Base-by-base conservation (phyloP, 1,284 basidiomycete genomes). In the Porodaedalea pini region DNA sequence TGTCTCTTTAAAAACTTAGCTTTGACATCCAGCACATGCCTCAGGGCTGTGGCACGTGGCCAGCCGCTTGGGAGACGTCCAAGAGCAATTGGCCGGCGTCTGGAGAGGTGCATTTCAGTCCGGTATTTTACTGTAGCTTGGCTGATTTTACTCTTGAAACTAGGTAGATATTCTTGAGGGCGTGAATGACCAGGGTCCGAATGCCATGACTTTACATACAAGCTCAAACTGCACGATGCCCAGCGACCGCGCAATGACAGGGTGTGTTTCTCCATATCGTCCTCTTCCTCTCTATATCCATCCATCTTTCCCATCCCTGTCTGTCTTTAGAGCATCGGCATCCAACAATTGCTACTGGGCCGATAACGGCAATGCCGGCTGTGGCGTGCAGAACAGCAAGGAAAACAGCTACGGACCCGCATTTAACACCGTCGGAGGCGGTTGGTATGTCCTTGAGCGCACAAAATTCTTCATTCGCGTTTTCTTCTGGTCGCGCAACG, bases 371-470 rank as follows among this genome's bases (percentile, higher is more conserved):
- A 87, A 89, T 68, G 66, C 76, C 1, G 86, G 86, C 0, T 90
- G 88, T 64, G 80, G 80, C 7, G 83, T 87, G 34, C 66, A 69
- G 41, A 72, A 80, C 49, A 73, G 73, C 1, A 67, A 69, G 19
- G 54, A 70, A 2, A 69, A 75, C 34, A 79, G 75, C 63, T 85
- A 77, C 63, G 85, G 85, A 2, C 79, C 82, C 15, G 63, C 69
- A 6, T 84, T 86, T 73, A 88, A 88, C 67, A 67, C 65, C 25
- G 77, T 74, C 54, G 79, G 81, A 21, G 86, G 84, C 17, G 82
- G 83, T 62, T 85, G 78, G 78, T 79, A 77, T 59, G 78, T 73
- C 2, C 74, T 79, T 66, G 78, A 80, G 66, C 70, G 78, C 54
- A 78, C 76, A 0, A 64, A 64, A 15, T 63, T 56, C 8, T 71